Conservation (phyloP, 176 grass and related monocot genomes). For the Saccharum officinarum region DNA sequence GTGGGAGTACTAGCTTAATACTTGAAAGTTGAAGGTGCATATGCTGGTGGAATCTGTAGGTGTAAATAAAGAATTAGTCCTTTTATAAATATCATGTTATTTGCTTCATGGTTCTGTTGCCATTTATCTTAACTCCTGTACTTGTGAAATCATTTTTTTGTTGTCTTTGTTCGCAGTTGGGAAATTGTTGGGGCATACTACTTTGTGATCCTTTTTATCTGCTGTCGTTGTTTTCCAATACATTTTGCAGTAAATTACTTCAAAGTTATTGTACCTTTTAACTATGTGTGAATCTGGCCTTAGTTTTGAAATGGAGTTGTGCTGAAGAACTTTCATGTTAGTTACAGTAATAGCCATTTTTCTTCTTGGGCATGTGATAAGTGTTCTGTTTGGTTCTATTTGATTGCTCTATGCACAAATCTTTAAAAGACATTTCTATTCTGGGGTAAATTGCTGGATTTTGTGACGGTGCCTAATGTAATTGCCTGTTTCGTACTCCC, state of each 20-base stretch:
- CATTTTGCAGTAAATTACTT: neutral
- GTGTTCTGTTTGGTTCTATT: neutral
- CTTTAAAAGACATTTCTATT: neutral
- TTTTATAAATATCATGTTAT: neutral
- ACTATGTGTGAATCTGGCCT: neutral
- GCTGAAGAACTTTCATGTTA: neutral
- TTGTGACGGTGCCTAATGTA: neutral
- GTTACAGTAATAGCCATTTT: neutral
- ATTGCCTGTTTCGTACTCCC: neutral
- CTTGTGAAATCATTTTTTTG: neutral
- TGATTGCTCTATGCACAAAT: neutral
- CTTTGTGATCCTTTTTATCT: neutral
- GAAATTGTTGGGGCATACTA: neutral
- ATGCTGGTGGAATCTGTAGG: neutral
- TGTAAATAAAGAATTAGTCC: neutral
- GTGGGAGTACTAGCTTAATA: neutral
- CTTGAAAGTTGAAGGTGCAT: neutral
- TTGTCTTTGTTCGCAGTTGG: conserved; percentile 2
- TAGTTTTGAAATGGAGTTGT: conserved; percentile 16
- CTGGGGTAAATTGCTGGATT: neutral
- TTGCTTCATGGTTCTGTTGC: neutral
- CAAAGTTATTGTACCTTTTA: neutral
- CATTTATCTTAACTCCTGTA: conserved; percentile 10
- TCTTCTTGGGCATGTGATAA: neutral
- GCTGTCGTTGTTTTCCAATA: neutral